Evolutionary conservation across 176 grass and related monocot species (phyloP).

Genomic region (Metroxylon sagu): DNA sequence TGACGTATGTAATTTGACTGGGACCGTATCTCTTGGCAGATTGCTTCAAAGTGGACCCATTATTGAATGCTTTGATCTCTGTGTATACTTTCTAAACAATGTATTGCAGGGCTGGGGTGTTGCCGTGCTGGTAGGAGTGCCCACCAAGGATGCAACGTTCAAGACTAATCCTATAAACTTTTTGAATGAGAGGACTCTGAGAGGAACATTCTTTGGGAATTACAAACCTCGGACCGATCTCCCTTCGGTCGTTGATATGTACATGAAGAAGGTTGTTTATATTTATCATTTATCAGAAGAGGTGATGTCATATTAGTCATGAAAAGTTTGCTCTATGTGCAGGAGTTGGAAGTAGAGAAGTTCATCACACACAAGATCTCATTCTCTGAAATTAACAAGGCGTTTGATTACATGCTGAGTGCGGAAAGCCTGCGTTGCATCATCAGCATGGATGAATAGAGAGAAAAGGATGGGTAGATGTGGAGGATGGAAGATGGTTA

Average conservation of each 20-base stretch:
- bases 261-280: conserved; percentile 11
- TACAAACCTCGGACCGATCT: conserved; percentile 16
- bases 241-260: conserved; percentile 10
- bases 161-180: conserved; percentile 16
- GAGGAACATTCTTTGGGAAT: conserved; percentile 15
- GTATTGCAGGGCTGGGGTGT: conserved; percentile 12
- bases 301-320: too few species aligned
- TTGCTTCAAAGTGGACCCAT: too few species aligned
- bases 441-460: conserved; percentile 1
- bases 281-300: too few species aligned
- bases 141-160: conserved; percentile 8
- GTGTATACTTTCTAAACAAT: too few species aligned
- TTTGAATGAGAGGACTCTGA: conserved; percentile 17
- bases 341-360: conserved; percentile 14
- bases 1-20: background rate
- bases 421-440: conserved; percentile 12
- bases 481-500: too few species aligned
- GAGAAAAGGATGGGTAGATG: too few species aligned
- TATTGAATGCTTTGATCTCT: too few species aligned
- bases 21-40: too few species aligned
- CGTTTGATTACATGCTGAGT: conserved; percentile 11
- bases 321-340: background rate
- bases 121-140: conserved; percentile 13
- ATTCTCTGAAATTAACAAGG: conserved; percentile 20
- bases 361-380: conserved; percentile 10